A percentile compares a stretch with the other conserved stretches of the same genome.
Conservation (phyloP, 1,284 basidiomycete genomes). For the Ganoderma leucocontextum region DNA sequence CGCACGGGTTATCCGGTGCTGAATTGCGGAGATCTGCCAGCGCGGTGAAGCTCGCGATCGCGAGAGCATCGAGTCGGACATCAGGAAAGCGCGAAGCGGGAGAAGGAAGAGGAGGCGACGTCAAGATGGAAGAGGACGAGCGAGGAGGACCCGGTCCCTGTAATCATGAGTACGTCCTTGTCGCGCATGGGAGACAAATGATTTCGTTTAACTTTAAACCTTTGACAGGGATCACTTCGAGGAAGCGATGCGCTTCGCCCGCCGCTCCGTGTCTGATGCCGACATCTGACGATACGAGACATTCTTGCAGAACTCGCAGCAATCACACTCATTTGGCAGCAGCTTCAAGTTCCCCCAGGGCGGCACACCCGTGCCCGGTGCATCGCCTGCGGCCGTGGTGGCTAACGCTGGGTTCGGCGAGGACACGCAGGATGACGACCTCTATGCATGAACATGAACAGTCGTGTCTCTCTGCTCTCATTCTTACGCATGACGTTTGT, state of each 20-base stretch:
- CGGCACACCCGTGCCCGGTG: slow-evolving; percentile 45
- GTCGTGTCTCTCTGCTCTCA: slow-evolving; percentile 9
- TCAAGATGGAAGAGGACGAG: slow-evolving; percentile 78
- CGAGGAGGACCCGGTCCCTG: slow-evolving; percentile 94
- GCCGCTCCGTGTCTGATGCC: slow-evolving; percentile 91
- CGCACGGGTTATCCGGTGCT: slow-evolving; percentile 99
- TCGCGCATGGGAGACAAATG: not conserved
- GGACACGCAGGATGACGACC: slow-evolving; percentile 86
- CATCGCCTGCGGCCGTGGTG: slow-evolving; percentile 48
- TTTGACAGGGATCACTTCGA: slow-evolving; percentile 85
- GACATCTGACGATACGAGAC: slow-evolving; percentile 96
- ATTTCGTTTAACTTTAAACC: slow-evolving; percentile 18
- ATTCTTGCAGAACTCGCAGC: slow-evolving; percentile 90
- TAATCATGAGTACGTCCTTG: slow-evolving; percentile 76
- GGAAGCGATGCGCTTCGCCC: slow-evolving; percentile 93
- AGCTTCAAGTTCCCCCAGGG: slow-evolving; percentile 98
- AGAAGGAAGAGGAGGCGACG: slow-evolving; percentile 80
- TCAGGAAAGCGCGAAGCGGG: slow-evolving; percentile 82
- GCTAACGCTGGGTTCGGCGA: slow-evolving; percentile 85
- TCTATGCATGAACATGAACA: slow-evolving; percentile 81
- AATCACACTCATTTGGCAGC: slow-evolving; percentile 87
- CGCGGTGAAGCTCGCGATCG: slow-evolving; percentile 97
- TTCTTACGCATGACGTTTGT: not conserved
- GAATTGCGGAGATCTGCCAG: slow-evolving; percentile 99
- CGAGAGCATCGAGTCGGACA: slow-evolving; percentile 94